A percentile compares a stretch with the other conserved stretches of the same genome.
phyloP scores from a whole-genome alignment of 73 alveolate genomes.

The Tetrahymena elliotti region DNA sequence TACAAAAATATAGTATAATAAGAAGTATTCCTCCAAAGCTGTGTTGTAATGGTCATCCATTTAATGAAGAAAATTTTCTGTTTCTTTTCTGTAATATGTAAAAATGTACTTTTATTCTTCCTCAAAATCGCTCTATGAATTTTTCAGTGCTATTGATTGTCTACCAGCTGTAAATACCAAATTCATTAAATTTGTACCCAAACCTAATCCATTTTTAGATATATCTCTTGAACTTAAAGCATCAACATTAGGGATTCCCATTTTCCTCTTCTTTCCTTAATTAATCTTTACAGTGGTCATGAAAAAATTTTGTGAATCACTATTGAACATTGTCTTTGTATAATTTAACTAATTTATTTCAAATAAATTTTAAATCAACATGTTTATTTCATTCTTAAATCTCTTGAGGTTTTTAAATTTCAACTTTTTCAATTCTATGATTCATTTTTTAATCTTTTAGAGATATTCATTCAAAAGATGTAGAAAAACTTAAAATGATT shows the following conservation, averaged over 20 bases:
- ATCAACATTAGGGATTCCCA: neutral
- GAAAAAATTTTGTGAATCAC: neutral
- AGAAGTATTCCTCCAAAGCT: neutral
- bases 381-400: no score
- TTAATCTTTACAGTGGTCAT: neutral
- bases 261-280: neutral
- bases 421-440: no score
- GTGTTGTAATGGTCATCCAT: neutral
- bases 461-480: no score
- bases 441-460: no score
- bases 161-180: neutral
- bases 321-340: neutral
- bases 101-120: neutral
- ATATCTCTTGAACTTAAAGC: neutral
- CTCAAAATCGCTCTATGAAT: neutral
- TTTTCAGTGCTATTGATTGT: neutral
- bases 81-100: neutral
- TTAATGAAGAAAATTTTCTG: neutral
- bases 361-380: neutral
- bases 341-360: neutral
- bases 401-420: no score
- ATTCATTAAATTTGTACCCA: neutral
- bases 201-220: neutral
- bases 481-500: no score
- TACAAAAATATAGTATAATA: neutral